A percentile compares a stretch with the other conserved stretches of the same genome.
Conservation (phyloP, 1,139 yeast genomes). For the Petasospora rhodanensis region DNA sequence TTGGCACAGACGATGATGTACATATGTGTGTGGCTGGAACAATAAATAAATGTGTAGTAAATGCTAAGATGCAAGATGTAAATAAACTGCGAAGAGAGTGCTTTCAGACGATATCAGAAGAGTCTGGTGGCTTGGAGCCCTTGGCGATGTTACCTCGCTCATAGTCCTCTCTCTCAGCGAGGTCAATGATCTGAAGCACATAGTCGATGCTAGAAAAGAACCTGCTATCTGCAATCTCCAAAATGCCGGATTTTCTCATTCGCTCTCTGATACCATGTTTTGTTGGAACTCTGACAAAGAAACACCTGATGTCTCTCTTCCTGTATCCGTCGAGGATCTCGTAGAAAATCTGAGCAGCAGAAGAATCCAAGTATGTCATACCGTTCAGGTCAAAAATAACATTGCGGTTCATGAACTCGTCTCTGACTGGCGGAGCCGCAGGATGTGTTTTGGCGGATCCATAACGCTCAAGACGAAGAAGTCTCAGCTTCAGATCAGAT, state of each 20-base stretch:
- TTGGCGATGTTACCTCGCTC: too few species aligned
- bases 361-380: conserved; percentile 82
- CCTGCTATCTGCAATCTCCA: conserved; percentile 22
- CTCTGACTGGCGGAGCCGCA: conserved; percentile 56
- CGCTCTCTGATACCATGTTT: conserved; percentile 34
- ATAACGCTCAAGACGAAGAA: conserved; percentile 74
- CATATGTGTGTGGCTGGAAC: too few species aligned
- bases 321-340: conserved; percentile 56
- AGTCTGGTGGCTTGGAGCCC: too few species aligned
- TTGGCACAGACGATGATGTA: too few species aligned
- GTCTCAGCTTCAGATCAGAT: conserved; percentile 71
- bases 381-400: conserved; percentile 83
- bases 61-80: too few species aligned
- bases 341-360: conserved; percentile 73
- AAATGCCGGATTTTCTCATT: conserved; percentile 29
- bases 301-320: conserved; percentile 53
- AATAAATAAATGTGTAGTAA: too few species aligned
- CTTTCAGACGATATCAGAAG: too few species aligned
- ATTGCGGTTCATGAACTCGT: conserved; percentile 52
- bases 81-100: too few species aligned
- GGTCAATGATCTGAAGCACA: conserved; percentile 23
- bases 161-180: conserved; percentile 3
- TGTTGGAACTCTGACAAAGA: conserved; percentile 60
- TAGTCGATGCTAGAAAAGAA: conserved; percentile 26
- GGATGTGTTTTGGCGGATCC: conserved; percentile 88